Conservation (phyloP, 352 stramenopile species). For the Globisporangium parvum region DNA sequence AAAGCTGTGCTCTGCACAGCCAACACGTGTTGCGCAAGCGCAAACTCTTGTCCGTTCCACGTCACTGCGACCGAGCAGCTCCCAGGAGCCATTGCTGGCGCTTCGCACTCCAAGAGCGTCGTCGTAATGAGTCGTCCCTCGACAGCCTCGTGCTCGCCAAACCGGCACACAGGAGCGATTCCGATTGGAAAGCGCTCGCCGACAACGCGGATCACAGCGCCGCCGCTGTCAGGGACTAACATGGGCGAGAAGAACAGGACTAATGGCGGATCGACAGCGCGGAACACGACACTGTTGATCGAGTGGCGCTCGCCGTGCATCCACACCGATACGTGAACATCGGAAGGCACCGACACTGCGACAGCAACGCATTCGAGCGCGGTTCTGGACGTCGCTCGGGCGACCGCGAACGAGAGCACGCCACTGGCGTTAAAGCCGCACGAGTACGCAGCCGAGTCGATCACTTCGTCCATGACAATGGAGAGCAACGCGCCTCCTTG, state of each 20-base stretch:
- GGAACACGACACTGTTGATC: slow-evolving; percentile 20
- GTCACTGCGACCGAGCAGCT: slow-evolving; percentile 28
- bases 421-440: slow-evolving; percentile 25
- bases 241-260: slow-evolving; percentile 17
- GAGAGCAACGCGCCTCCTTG: slow-evolving; percentile 19
- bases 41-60: slow-evolving; percentile 33
- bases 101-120: slow-evolving; percentile 21
- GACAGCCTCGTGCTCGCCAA: slow-evolving; percentile 14
- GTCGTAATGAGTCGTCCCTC: slow-evolving; percentile 13
- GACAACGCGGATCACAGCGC: slow-evolving; percentile 15
- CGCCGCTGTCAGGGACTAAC: slow-evolving; percentile 14
- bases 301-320: slow-evolving; percentile 26
- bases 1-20: slow-evolving; percentile 11
- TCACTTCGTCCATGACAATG: slow-evolving; percentile 15
- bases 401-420: slow-evolving; percentile 10
- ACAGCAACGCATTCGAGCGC: slow-evolving; percentile 6
- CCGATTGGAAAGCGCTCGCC: slow-evolving; percentile 14
- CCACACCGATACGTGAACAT: slow-evolving; percentile 25
- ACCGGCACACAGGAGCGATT: slow-evolving; percentile 15
- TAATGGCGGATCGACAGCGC: slow-evolving; percentile 12
- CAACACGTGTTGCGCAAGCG: slow-evolving; percentile 4
- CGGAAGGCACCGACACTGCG: slow-evolving; percentile 1
- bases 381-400: not conserved
- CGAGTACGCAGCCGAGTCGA: slow-evolving; percentile 9
- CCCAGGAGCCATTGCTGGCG: slow-evolving; percentile 17